Conservation (phyloP, 1,284 basidiomycete species). For the Apiotrichum domesticum region DNA sequence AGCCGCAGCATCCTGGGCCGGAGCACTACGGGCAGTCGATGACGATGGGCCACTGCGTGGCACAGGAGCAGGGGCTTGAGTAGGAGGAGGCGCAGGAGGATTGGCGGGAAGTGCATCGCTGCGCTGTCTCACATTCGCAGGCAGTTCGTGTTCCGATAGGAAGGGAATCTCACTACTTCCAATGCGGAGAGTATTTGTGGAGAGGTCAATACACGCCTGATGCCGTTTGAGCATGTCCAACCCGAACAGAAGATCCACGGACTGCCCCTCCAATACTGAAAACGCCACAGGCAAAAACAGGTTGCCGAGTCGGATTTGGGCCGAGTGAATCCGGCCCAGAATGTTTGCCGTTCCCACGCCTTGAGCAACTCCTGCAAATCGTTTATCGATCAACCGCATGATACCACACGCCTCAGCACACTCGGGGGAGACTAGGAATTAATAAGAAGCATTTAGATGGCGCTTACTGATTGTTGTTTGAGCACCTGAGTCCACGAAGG, state of each 20-base stretch:
- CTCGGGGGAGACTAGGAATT: slow-evolving; percentile 73
- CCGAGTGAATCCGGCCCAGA: slow-evolving; percentile 86
- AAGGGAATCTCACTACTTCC: slow-evolving; percentile 80
- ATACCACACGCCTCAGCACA: slow-evolving; percentile 90
- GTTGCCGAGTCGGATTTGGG: slow-evolving; percentile 80
- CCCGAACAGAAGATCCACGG: slow-evolving; percentile 89
- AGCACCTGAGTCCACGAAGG: slow-evolving; percentile 96
- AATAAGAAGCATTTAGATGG: slow-evolving; percentile 31
- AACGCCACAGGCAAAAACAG: slow-evolving; percentile 84
- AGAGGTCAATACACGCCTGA: slow-evolving; percentile 89
- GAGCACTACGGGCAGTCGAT: no score
- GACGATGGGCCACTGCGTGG: neutral
- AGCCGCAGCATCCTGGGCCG: no score
- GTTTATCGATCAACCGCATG: slow-evolving; percentile 84
- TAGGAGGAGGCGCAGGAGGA: no score
- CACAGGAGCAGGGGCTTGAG: no score
- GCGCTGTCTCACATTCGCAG: slow-evolving; percentile 54
- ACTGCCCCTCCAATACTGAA: slow-evolving; percentile 90
- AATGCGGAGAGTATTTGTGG: slow-evolving; percentile 79
- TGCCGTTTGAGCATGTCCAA: slow-evolving; percentile 98
- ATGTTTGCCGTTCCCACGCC: slow-evolving; percentile 96
- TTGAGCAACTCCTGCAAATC: slow-evolving; percentile 84
- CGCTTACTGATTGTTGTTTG: slow-evolving; percentile 89
- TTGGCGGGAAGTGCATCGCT: slow-evolving; percentile 46
- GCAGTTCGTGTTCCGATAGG: slow-evolving; percentile 89